phyloP scores from a whole-genome alignment of 352 stramenopile genomes.

The Globisporangium nunn region DNA sequence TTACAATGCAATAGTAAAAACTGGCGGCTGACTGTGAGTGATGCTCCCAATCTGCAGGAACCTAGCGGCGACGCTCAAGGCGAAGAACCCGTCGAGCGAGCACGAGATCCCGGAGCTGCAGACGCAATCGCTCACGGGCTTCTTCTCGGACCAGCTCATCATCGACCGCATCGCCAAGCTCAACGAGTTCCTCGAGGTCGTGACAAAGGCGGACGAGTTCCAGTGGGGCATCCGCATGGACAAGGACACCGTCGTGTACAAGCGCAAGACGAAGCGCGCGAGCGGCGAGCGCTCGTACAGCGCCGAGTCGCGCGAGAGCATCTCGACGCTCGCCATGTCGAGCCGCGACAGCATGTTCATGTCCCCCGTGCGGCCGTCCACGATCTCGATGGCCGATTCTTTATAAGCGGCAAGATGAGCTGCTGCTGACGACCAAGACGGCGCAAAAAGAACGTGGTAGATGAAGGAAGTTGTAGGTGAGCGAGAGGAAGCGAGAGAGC shows the following conservation, averaged over 20 bases:
- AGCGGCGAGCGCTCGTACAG: conserved; percentile 52
- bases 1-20: too few species aligned
- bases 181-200: conserved; percentile 82
- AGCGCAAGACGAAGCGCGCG: conserved; percentile 76
- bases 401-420: conserved; percentile 11
- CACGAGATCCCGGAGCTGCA: conserved; percentile 76
- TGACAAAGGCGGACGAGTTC: conserved; percentile 81
- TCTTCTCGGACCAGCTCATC: conserved; percentile 83
- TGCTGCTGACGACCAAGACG: too few species aligned
- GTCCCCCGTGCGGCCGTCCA: conserved; percentile 51
- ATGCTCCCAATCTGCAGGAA: conserved; percentile 27
- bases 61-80: conserved; percentile 69
- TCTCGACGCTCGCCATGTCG: conserved; percentile 66
- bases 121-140: conserved; percentile 74
- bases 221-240: conserved; percentile 88
- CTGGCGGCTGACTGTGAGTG: too few species aligned
- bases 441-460: background rate
- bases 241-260: conserved; percentile 87
- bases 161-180: conserved; percentile 80
- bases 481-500: too few species aligned
- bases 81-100: conserved; percentile 69
- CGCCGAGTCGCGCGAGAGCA: conserved; percentile 61
- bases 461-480: background rate
- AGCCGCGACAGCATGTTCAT: conserved; percentile 78
- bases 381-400: conserved; percentile 48